These are phyloP conservation scores for Boeremia lycopersici DNA, from an alignment of 2,329 filamentous ascomycete species.

Conservation along the genomic window DNA sequence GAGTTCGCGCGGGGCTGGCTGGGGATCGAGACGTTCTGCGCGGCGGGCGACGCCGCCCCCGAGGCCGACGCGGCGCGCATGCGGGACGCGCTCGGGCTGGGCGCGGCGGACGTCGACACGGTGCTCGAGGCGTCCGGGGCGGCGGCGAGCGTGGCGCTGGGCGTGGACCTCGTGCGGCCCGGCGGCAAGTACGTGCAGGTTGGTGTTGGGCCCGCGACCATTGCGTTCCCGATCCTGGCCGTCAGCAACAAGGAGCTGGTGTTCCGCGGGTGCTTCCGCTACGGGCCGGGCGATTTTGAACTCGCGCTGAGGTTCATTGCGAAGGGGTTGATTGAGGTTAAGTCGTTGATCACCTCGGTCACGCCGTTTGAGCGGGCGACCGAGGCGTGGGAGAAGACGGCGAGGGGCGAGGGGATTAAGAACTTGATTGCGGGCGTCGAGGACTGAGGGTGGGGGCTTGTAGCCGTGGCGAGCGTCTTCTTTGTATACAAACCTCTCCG, in stretches of 20 bases:
- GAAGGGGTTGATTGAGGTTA: conserved; percentile 31
- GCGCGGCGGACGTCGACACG: conserved; percentile 60
- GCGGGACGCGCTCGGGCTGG: conserved; percentile 65
- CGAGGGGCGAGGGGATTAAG: conserved; percentile 41
- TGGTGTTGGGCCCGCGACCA: conserved; percentile 89
- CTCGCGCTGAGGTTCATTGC: conserved; percentile 34
- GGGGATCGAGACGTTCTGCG: conserved; percentile 77
- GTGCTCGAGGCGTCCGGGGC: conserved; percentile 92
- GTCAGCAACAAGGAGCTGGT: conserved; percentile 82
- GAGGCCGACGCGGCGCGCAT: conserved; percentile 68
- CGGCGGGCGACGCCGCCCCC: conserved; percentile 59
- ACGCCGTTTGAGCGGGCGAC: conserved; percentile 38
- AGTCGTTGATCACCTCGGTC: conserved; percentile 37
- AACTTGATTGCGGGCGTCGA: conserved; percentile 40
- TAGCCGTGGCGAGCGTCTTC: too few relatives aligned
- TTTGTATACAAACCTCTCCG: too few relatives aligned
- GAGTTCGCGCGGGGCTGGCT: conserved; percentile 80
- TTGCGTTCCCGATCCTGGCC: conserved; percentile 91
- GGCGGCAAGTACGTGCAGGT: conserved; percentile 96
- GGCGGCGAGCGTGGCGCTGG: conserved; percentile 81
- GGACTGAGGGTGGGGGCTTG: conserved; percentile 14
- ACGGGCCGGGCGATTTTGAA: conserved; percentile 41
- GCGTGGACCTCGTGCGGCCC: conserved; percentile 86
- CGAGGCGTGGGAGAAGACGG: conserved; percentile 41
- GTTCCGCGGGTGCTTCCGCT: conserved; percentile 42